Conservation (phyloP, 164 flowering plant species). For the Sedum album region DNA sequence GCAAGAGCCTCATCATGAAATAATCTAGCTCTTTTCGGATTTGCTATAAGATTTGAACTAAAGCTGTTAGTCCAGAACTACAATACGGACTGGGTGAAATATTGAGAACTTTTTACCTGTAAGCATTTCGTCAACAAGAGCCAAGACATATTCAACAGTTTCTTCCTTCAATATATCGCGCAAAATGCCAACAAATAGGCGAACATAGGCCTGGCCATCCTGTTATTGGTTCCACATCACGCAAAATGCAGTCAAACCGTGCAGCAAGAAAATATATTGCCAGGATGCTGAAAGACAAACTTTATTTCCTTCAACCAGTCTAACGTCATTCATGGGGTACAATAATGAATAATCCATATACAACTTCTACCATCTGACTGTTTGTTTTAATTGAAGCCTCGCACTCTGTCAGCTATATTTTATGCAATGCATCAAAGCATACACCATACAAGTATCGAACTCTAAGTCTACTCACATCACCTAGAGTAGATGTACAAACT, state of each 20-base stretch:
- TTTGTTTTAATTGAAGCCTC: background rate
- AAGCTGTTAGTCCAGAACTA: slow-evolving; percentile 7
- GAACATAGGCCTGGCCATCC: slow-evolving; percentile 95
- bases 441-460: background rate
- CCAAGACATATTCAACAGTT: slow-evolving; percentile 91
- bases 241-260: slow-evolving; percentile 9
- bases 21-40: background rate
- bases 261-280: background rate
- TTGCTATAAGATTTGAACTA: slow-evolving; percentile 6
- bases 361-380: background rate
- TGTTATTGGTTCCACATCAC: slow-evolving; percentile 26
- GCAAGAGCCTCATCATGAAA: background rate
- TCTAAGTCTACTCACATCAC: background rate
- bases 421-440: background rate
- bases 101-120: slow-evolving; percentile 41
- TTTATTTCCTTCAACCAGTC: background rate
- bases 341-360: background rate
- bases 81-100: background rate
- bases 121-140: slow-evolving; percentile 92
- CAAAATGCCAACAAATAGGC: slow-evolving; percentile 72
- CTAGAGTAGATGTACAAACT: slow-evolving; percentile 4
- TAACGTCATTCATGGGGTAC: background rate
- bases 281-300: background rate
- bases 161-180: slow-evolving; percentile 84
- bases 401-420: background rate